phyloP scores from a whole-genome alignment of 140 eudicot genomes.

The Bidens hawaiensis region DNA sequence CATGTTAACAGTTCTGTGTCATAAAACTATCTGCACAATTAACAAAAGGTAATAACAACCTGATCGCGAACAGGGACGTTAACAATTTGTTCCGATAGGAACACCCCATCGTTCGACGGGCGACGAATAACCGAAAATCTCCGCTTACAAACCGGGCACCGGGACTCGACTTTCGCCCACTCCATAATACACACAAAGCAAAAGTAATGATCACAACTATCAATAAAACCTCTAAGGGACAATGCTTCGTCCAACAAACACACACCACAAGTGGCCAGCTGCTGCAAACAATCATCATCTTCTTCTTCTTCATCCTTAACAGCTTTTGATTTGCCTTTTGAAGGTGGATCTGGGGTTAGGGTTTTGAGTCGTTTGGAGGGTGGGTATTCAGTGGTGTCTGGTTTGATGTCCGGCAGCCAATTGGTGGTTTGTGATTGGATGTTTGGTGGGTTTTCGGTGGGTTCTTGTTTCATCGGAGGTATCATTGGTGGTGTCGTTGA shows the following conservation, averaged over 20 bases:
- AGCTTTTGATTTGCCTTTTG: slow-evolving; percentile 51
- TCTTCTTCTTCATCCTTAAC: slow-evolving; percentile 9
- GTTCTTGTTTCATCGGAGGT: slow-evolving; percentile 17
- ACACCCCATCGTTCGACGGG: slow-evolving; percentile 48
- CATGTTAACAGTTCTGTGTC: no score
- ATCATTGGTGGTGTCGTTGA: slow-evolving; percentile 10
- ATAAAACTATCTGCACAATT: no score
- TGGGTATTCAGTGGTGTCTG: slow-evolving; percentile 11
- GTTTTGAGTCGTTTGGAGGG: slow-evolving; percentile 48
- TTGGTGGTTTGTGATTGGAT: neutral
- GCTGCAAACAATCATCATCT: neutral
- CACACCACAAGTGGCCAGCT: slow-evolving; percentile 55
- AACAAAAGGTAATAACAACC: slow-evolving; percentile 32
- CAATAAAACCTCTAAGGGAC: slow-evolving; percentile 55
- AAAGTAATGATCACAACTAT: slow-evolving; percentile 73
- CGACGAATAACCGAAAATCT: slow-evolving; percentile 66
- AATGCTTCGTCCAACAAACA: slow-evolving; percentile 60
- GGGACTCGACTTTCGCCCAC: slow-evolving; percentile 89
- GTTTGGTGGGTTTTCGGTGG: slow-evolving; percentile 11
- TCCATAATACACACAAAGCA: slow-evolving; percentile 93
- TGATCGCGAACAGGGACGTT: slow-evolving; percentile 78
- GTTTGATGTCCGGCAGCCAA: slow-evolving; percentile 2
- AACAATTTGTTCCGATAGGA: slow-evolving; percentile 41
- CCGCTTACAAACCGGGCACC: slow-evolving; percentile 79
- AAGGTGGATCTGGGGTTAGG: slow-evolving; percentile 28